Evolutionary conservation across 75 land plant species (phyloP).

Genomic region (Selaginella moellendorffii): DNA sequence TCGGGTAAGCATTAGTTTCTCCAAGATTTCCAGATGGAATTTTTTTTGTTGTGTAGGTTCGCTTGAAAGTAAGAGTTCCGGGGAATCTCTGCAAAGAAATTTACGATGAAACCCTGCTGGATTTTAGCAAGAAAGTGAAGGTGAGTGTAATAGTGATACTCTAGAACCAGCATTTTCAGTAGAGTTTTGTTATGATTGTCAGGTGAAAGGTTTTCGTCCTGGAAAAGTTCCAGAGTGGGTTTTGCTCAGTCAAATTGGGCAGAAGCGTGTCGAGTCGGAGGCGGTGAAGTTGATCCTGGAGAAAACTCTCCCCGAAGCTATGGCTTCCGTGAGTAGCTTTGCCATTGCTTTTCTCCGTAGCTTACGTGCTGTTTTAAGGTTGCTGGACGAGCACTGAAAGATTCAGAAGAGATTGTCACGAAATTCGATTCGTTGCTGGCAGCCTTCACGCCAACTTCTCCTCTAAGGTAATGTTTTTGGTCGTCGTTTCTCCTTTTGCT

Average conservation of each 20-base stretch:
- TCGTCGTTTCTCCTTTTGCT: not conserved
- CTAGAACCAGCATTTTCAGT: not conserved
- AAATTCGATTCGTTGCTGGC: conserved; percentile 56
- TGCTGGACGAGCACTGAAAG: conserved; percentile 65
- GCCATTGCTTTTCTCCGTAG: not conserved
- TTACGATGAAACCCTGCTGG: conserved; percentile 43
- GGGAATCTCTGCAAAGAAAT: conserved; percentile 50
- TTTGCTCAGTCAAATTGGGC: conserved; percentile 56
- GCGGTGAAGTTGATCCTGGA: conserved; percentile 67
- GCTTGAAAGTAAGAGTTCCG: conserved; percentile 60
- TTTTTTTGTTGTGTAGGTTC: conserved; percentile 43
- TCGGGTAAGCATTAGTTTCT: not conserved
- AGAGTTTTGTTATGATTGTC: not conserved
- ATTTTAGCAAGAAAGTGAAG: conserved; percentile 53
- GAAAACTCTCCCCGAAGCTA: conserved; percentile 86
- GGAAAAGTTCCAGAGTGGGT: conserved; percentile 82
- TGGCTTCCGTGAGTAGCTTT: conserved; percentile 53
- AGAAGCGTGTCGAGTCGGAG: conserved; percentile 43
- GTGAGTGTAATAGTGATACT: conserved; percentile 19
- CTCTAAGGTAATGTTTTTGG: conserved; percentile 35
- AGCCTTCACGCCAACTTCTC: conserved; percentile 32
- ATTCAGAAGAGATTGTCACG: conserved; percentile 62
- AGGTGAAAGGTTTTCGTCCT: conserved; percentile 93
- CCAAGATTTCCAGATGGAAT: too few species aligned
- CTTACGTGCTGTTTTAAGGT: too few species aligned